Conservation (phyloP, 306 rosid species). For the Notholithocarpus densiflorus region DNA sequence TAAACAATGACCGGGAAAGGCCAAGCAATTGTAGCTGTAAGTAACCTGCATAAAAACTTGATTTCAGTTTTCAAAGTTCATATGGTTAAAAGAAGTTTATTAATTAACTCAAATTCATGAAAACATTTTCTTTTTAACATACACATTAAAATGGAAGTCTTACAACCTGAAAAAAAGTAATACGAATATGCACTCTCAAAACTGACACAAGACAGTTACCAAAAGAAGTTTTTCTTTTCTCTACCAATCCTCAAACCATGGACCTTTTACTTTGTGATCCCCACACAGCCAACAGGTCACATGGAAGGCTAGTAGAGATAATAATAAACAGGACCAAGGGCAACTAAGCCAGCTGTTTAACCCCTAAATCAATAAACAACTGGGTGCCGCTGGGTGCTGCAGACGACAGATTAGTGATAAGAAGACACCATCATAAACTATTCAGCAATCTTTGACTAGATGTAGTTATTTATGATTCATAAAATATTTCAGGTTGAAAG, state of each 20-base stretch:
- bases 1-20: slow-evolving; percentile 92
- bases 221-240: background rate
- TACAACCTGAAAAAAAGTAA: background rate
- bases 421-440: background rate
- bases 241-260: too few species aligned
- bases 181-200: background rate
- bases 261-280: too few species aligned
- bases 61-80: slow-evolving; percentile 24
- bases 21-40: slow-evolving; percentile 93
- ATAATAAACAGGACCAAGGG: background rate
- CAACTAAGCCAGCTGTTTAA: background rate
- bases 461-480: background rate
- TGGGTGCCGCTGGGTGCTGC: too few species aligned
- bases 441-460: background rate
- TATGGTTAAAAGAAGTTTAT: background rate
- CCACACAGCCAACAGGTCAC: too few species aligned
- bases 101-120: background rate
- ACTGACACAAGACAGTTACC: background rate
- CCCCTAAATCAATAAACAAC: background rate
- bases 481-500: background rate
- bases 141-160: background rate
- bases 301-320: too few species aligned
- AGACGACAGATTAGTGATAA: background rate
- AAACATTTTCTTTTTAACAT: background rate
- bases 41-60: slow-evolving; percentile 73